A percentile compares a stretch with the other conserved stretches of the same genome.
These are phyloP conservation scores for Chlamydomonas applanata DNA, from an alignment of 139 green algal genomes.

Conservation along the genomic window DNA sequence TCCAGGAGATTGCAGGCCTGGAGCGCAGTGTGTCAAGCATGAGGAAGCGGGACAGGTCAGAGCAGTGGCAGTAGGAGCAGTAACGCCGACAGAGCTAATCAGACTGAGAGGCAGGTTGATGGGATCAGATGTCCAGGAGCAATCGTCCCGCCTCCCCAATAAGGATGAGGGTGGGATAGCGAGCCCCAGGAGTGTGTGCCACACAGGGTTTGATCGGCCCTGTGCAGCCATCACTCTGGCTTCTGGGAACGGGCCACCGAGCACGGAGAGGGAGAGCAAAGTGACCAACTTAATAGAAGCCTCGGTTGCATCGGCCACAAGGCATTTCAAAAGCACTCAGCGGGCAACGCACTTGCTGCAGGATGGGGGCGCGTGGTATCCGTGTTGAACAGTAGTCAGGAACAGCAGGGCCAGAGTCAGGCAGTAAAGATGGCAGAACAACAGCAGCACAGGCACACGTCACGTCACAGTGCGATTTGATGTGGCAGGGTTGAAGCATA, in stretches of 20 bases:
- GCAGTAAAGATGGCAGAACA: slow-evolving; percentile 1
- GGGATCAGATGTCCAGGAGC: slow-evolving; percentile 24
- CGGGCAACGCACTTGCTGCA: no score
- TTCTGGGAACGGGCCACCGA: slow-evolving; percentile 39
- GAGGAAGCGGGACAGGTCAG: no score
- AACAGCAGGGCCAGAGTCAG: background rate
- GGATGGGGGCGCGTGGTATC: no score
- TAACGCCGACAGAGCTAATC: no score
- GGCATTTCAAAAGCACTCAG: background rate
- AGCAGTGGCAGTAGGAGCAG: no score
- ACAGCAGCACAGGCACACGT: no score
- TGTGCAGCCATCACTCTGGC: slow-evolving; percentile 22
- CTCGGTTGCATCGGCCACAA: background rate
- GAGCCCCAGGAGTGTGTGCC: slow-evolving; percentile 13
- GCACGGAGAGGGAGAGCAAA: slow-evolving; percentile 28
- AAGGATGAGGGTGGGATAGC: slow-evolving; percentile 28
- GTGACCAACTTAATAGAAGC: slow-evolving; percentile 78
- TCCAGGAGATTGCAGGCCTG: no score
- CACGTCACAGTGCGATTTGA: no score
- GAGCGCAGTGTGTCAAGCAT: no score
- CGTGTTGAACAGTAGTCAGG: no score
- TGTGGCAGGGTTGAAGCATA: no score
- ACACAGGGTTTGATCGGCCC: slow-evolving; percentile 22
- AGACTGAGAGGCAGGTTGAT: no score
- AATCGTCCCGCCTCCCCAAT: slow-evolving; percentile 36